Conservation (phyloP, 768 basidiomycete genomes). For the Mycena crocata region DNA sequence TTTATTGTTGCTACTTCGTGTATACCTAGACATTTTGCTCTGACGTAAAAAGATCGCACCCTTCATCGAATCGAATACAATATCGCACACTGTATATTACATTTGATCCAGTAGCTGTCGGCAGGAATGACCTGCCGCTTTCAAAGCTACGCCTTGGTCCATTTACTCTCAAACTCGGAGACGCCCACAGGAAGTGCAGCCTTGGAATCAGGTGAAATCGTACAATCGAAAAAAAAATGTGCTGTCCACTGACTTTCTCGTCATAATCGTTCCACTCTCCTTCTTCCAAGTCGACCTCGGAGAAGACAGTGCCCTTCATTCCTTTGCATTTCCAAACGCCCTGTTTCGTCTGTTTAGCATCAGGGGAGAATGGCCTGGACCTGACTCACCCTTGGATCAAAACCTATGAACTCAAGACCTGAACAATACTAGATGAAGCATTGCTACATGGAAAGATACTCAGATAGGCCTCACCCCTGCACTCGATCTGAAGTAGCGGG, state of each 20-base stretch:
- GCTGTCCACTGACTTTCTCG: constrained; percentile 72
- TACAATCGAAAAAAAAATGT: background rate
- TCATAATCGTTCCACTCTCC: constrained; percentile 92
- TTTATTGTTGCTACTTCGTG: background rate
- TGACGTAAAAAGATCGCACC: too few species aligned
- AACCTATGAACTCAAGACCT: constrained; percentile 84
- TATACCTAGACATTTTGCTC: too few species aligned
- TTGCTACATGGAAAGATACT: background rate
- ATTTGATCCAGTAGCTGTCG: background rate
- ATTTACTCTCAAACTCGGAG: constrained; percentile 72
- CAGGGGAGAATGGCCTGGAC: background rate
- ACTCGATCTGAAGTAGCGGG: constrained; percentile 80
- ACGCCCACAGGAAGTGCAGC: constrained; percentile 74
- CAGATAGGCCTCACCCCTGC: constrained; percentile 53
- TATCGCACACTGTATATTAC: background rate
- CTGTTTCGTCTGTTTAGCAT: constrained; percentile 50
- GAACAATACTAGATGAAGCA: too few species aligned
- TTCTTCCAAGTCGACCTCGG: constrained; percentile 73
- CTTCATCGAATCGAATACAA: too few species aligned
- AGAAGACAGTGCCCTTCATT: constrained; percentile 64
- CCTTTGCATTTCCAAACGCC: constrained; percentile 86
- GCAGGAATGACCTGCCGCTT: background rate
- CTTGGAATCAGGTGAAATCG: constrained; percentile 46
- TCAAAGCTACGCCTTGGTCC: constrained; percentile 67
- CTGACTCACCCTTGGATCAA: constrained; percentile 74